These are phyloP conservation scores for Boletus tylopilopsis DNA, from an alignment of 768 basidiomycete genomes.

Conservation along the genomic window DNA sequence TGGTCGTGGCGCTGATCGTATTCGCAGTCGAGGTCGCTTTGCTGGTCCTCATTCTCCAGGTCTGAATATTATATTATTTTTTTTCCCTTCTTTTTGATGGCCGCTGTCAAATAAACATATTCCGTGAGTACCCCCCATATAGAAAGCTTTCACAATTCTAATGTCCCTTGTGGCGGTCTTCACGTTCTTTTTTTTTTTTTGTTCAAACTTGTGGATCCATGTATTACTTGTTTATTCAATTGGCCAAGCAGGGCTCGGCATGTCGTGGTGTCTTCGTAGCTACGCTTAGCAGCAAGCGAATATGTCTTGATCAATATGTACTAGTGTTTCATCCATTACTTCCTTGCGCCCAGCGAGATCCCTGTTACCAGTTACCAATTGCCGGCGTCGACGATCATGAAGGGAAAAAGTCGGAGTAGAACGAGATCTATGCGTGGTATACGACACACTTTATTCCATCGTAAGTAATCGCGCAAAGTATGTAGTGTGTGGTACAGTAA, in stretches of 20 bases:
- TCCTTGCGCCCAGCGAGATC: slow-evolving; percentile 15
- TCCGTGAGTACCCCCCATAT: slow-evolving; percentile 3
- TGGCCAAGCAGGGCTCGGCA: slow-evolving; percentile 8
- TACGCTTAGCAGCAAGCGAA: no score
- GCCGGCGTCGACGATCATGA: slow-evolving; percentile 10
- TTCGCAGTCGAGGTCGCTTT: slow-evolving; percentile 62
- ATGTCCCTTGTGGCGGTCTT: neutral
- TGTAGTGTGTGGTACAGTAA: slow-evolving; percentile 7
- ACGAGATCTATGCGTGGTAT: slow-evolving; percentile 1
- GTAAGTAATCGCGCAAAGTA: neutral
- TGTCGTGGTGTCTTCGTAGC: neutral
- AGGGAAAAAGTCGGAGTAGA: neutral
- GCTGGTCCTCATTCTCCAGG: slow-evolving; percentile 53
- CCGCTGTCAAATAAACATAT: slow-evolving; percentile 13
- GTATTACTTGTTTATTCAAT: slow-evolving; percentile 15
- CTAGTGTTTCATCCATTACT: no score
- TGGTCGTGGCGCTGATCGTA: slow-evolving; percentile 54
- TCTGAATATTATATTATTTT: no score
- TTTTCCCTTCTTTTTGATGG: neutral
- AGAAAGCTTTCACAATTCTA: neutral
- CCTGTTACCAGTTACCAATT: slow-evolving; percentile 14
- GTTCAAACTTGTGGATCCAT: no score
- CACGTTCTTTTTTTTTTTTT: neutral
- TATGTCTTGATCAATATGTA: no score
- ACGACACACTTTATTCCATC: neutral